phyloP scores from a whole-genome alignment of 352 stramenopile species.

The Phytophthora nicotianae region DNA sequence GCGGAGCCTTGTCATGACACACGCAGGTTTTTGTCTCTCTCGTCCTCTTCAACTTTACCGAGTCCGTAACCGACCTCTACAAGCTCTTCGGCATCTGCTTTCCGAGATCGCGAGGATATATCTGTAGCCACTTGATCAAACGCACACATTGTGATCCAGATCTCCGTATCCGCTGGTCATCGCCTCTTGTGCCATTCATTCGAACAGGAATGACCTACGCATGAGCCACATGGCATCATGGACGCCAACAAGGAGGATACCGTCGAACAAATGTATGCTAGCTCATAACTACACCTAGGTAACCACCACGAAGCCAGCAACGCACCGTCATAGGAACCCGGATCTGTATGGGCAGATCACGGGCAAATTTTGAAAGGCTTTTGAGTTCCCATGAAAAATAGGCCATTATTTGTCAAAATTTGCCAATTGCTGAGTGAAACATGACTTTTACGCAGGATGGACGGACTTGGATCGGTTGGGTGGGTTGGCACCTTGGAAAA shows the following conservation, averaged over 20 bases:
- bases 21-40: slow-evolving; percentile 5
- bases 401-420: not conserved
- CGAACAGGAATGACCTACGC: not conserved
- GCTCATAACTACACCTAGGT: not conserved
- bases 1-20: slow-evolving; percentile 10
- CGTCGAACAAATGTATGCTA: slow-evolving; percentile 2
- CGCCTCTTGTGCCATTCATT: not conserved
- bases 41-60: slow-evolving; percentile 3
- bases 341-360: slow-evolving; percentile 23
- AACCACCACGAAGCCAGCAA: not conserved
- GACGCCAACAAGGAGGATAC: slow-evolving; percentile 4
- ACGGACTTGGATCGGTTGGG: not conserved
- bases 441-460: not conserved
- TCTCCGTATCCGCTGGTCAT: slow-evolving; percentile 7
- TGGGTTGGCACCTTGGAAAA: not conserved
- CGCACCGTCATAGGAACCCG: slow-evolving; percentile 9
- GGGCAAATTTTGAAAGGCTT: slow-evolving; percentile 29
- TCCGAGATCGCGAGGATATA: slow-evolving; percentile 4
- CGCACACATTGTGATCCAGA: slow-evolving; percentile 9
- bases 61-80: slow-evolving; percentile 10
- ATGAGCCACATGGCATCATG: not conserved
- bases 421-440: not conserved
- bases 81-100: slow-evolving; percentile 14
- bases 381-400: not conserved
- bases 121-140: slow-evolving; percentile 23